These are phyloP conservation scores for Diaporthe humulicola DNA, from an alignment of 2,329 filamentous ascomycete genomes.

Conservation along the genomic window DNA sequence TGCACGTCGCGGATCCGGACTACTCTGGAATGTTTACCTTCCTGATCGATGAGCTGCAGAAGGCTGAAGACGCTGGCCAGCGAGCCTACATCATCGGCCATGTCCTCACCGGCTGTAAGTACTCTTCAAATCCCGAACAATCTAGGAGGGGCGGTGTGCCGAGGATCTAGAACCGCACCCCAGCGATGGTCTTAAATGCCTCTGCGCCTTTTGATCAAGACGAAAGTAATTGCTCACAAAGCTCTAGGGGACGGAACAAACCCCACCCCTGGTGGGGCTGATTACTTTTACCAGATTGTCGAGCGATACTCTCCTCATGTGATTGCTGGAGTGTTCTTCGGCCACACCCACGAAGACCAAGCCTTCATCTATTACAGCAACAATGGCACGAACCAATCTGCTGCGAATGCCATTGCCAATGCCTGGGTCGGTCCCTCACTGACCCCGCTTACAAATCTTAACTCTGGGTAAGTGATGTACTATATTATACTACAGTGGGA, in stretches of 20 bases:
- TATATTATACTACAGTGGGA: not conserved
- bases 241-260: constrained; percentile 60
- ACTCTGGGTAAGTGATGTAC: constrained; percentile 46
- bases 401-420: constrained; percentile 53
- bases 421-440: constrained; percentile 59
- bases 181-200: too few species aligned
- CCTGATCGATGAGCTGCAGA: constrained; percentile 56
- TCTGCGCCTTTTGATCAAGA: not conserved
- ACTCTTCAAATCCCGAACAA: not conserved
- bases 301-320: constrained; percentile 59
- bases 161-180: too few species aligned
- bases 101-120: constrained; percentile 63
- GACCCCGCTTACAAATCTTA: constrained; percentile 61
- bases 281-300: constrained; percentile 56
- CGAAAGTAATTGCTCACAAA: not conserved
- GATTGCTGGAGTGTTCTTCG: constrained; percentile 57
- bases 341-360: constrained; percentile 58
- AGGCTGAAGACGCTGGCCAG: constrained; percentile 55
- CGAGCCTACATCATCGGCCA: constrained; percentile 60
- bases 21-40: constrained; percentile 57
- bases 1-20: constrained; percentile 55
- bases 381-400: constrained; percentile 62
- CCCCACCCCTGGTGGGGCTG: constrained; percentile 59
- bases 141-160: not conserved
- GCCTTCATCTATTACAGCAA: constrained; percentile 58